Conservation (phyloP, 129 eudicot species). For the Escallonia rubra region DNA sequence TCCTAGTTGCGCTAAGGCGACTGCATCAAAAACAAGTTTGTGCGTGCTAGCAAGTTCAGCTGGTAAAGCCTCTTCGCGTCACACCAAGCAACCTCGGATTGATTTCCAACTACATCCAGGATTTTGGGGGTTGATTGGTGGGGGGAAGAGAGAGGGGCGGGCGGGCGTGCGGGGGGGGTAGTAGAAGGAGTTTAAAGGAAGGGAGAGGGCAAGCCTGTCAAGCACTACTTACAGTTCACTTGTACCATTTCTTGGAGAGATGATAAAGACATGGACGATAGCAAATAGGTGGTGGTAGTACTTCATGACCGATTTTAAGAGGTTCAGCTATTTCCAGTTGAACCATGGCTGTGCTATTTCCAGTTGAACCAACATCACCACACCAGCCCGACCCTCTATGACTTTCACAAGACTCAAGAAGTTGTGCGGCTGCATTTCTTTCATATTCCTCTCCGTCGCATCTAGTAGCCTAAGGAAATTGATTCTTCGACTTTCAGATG, state of each 20-base stretch:
- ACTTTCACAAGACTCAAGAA: slow-evolving; percentile 54
- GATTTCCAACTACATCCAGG: not conserved
- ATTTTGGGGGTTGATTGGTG: not conserved
- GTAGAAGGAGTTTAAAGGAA: not conserved
- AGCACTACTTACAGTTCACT: slow-evolving; percentile 42
- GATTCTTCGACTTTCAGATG: not conserved
- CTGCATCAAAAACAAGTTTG: not conserved
- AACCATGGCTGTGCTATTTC: slow-evolving; percentile 53
- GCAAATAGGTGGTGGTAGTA: slow-evolving; percentile 60
- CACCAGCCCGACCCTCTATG: slow-evolving; percentile 46
- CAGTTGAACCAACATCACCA: slow-evolving; percentile 44
- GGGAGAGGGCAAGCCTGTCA: too few species aligned
- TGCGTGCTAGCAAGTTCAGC: not conserved
- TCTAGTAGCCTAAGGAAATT: slow-evolving; percentile 57
- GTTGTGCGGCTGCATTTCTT: slow-evolving; percentile 29
- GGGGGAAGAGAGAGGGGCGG: too few species aligned
- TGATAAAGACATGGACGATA: slow-evolving; percentile 42
- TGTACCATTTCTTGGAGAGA: slow-evolving; percentile 59
- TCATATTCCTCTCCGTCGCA: slow-evolving; percentile 43
- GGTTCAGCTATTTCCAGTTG: slow-evolving; percentile 35
- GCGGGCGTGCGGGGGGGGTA: too few species aligned
- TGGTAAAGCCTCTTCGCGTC: not conserved
- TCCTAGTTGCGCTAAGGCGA: too few species aligned
- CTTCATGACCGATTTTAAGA: slow-evolving; percentile 44
- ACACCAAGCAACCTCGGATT: not conserved